Base-by-base conservation (phyloP, 805 yeast genomes). In the Barnettozyma pratensis region DNA sequence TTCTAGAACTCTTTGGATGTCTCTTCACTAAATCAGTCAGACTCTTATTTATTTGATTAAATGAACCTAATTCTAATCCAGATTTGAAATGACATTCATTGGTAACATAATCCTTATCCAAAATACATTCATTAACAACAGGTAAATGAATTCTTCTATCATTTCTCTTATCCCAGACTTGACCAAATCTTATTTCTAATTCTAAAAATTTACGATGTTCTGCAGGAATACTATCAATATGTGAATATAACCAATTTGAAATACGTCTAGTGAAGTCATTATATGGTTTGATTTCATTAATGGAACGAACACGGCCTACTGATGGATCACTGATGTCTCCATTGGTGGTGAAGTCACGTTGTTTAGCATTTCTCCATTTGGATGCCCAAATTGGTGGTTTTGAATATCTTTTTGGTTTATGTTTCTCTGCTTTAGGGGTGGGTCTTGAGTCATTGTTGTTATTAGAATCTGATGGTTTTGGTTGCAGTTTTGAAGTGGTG, bases 241-340 rank as follows among this genome's bases (percentile, higher is more conserved):
- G 84, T 19, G 95, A 90, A 72, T 85, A 90, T 7, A 91, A 75
- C 97, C 97, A 91, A 57, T 85, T 88, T 26, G 94, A 85, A 6
- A 91, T 80, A 34, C 87, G 80, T 60, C 91, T 79, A 6, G 91
- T 85, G 50, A 87, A 72, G 58, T 88, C 92, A 59, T 88, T 89
- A 42, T 87, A 78, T 1, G 94, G 94, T 40, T 81, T 81, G 1
- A 85, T 75, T 5, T 90, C 91, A 0, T 89, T 82, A 14, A 88
- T 75, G 39, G 89, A 57, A 26, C 37, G 41, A 12, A 14, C 31
- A 6, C 47, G 42, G 7, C 36, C 52, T 25, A 36, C 50, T 6
- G 19, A 5, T 4, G 41, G 19, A 8, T 39, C 50, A 19, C 5
- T 4, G n/a, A 30, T 14, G 14, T 36, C 34, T n/a, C 43, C 45